Evolutionary conservation across 2,329 filamentous ascomycete species (phyloP), one percentile per base, ranked within the genome.

Genomic region (Pseudocercospora macadamiae): DNA sequence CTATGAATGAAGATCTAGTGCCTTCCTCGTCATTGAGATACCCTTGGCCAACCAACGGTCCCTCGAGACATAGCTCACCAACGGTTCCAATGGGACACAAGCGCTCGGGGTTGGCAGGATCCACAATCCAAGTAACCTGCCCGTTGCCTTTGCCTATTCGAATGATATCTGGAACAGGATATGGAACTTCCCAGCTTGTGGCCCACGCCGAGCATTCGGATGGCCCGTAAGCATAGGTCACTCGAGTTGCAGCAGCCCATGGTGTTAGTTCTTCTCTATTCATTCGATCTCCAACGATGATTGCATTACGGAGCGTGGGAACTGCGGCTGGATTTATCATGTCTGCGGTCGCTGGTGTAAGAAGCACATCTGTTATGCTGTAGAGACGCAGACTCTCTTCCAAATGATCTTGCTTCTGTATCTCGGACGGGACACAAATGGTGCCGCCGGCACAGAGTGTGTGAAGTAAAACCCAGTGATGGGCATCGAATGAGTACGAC

Each of bases 51-150:
- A 81, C 69, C 19, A 75, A 75, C 30, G 74, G 75, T 4, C 79
- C 78, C 63, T 80, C 77, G 2, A 82, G 54, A 0, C 80, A 64
- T 47, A 82, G 66, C 64, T 82, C 80, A 8, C 80, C 80, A 14
- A 80, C 68, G 14, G 74, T 74, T 8, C 80, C 80, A 7, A 81
- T 68, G 0, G 79, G 76, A 1, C 76, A 47, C 2, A 75, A 62
- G 3, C 30, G 48, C 18, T 68, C 54, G 14, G 63, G 52, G 30
- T 72, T 63, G 2, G 53, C 54, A 2, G 64, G 57, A 51, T 73
- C 64, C 2, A 68, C 66, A 28, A 75, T 63, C 73, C 73, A 75
- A 5, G 64, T 28, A 37, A 59, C 42, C 44, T 56, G 18, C 18
- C 65, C 74, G 7, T 70, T 67, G 23, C 69, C 67, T 39, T 64